phyloP scores from a whole-genome alignment of 805 yeast species.

The Kurtzmaniella fragi region DNA sequence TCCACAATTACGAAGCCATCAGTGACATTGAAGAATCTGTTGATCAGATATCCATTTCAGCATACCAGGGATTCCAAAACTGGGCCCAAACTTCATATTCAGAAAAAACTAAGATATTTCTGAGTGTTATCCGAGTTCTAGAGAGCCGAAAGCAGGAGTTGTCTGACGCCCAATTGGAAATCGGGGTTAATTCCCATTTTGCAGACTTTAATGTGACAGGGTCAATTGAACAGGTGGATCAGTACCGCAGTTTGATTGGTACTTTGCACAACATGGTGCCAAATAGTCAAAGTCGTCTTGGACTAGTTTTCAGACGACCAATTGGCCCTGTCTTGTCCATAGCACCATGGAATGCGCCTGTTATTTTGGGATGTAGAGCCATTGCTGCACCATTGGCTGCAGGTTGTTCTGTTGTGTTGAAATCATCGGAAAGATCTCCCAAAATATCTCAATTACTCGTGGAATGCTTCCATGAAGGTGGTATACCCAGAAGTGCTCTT shows the following conservation, averaged over 20 bases:
- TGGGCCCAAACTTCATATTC: slow-evolving; percentile 17
- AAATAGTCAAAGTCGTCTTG: slow-evolving; percentile 12
- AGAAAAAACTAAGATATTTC: slow-evolving; percentile 16
- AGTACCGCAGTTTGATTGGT: slow-evolving; percentile 17
- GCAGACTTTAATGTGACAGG: slow-evolving; percentile 26
- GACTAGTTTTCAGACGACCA: slow-evolving; percentile 31
- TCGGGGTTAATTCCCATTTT: slow-evolving; percentile 34
- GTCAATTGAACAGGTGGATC: slow-evolving; percentile 23
- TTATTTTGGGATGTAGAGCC: slow-evolving; percentile 33
- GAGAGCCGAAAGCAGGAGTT: slow-evolving; percentile 8
- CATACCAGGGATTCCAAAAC: slow-evolving; percentile 20
- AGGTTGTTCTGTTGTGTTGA: slow-evolving; percentile 43
- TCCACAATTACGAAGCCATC: slow-evolving; percentile 3
- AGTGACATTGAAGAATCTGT: slow-evolving; percentile 5
- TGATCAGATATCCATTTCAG: slow-evolving; percentile 11
- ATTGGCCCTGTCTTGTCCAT: slow-evolving; percentile 43
- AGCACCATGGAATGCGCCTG: slow-evolving; percentile 49
- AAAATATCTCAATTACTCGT: slow-evolving; percentile 24
- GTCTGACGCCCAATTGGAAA: slow-evolving; percentile 18
- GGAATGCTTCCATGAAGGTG: slow-evolving; percentile 30
- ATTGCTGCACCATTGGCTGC: slow-evolving; percentile 43
- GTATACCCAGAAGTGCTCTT: slow-evolving; percentile 31
- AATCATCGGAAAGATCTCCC: slow-evolving; percentile 38
- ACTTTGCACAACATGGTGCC: slow-evolving; percentile 14
- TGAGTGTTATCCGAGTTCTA: slow-evolving; percentile 12